phyloP scores from a whole-genome alignment of 140 eudicot species.

The Eryngium alpinum region DNA sequence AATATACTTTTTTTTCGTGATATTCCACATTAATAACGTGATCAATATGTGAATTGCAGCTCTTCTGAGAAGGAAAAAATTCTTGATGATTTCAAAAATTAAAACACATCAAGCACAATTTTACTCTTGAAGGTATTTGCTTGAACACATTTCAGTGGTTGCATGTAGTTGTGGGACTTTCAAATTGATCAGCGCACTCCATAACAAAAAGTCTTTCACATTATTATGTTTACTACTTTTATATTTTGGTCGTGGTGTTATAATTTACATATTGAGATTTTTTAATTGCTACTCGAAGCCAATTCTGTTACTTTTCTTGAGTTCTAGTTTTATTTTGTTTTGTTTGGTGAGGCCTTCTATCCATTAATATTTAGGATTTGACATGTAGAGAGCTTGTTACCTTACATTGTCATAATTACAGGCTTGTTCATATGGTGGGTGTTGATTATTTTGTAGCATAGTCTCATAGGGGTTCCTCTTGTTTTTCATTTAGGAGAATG shows the following conservation, averaged over 20 bases:
- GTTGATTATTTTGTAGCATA: background rate
- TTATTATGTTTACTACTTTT: background rate
- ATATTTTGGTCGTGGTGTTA: background rate
- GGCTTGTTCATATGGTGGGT: background rate
- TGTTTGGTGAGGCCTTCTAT: background rate
- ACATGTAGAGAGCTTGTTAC: background rate
- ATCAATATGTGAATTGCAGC: constrained; percentile 32
- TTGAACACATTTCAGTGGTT: background rate
- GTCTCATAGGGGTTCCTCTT: no score
- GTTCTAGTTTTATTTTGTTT: background rate
- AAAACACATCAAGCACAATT: constrained; percentile 75
- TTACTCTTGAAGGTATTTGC: constrained; percentile 76
- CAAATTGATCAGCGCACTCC: background rate
- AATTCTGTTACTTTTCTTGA: background rate
- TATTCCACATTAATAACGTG: constrained; percentile 9
- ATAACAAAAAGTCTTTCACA: background rate
- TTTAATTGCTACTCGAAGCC: background rate
- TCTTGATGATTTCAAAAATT: constrained; percentile 89
- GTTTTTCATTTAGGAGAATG: background rate
- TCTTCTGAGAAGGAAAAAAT: constrained; percentile 90
- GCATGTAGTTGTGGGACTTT: background rate
- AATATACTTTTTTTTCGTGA: background rate
- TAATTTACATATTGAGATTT: no score
- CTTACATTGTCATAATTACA: background rate
- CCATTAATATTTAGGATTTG: background rate